These are phyloP conservation scores for Kalaharituber pfeilii DNA, from an alignment of 2,329 filamentous ascomycete genomes.

Conservation along the genomic window DNA sequence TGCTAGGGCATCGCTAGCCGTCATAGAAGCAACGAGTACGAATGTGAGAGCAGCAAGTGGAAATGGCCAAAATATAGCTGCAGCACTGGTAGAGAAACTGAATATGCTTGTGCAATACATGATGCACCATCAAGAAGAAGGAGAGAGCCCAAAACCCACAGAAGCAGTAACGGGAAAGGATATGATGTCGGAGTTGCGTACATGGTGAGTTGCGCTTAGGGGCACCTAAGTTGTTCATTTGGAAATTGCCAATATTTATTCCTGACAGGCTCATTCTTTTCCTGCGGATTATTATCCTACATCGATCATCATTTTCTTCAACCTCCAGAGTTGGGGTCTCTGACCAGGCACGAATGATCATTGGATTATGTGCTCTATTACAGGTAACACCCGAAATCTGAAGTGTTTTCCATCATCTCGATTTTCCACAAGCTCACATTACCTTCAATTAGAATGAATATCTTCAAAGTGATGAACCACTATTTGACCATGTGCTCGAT, in stretches of 20 bases:
- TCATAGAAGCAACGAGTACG: constrained; percentile 22
- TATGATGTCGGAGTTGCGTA: constrained; percentile 8
- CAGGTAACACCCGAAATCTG: constrained; percentile 9
- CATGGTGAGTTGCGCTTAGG: constrained; percentile 4
- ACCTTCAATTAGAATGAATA: constrained; percentile 15
- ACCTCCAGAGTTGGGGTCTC: constrained; percentile 13
- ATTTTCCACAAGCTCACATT: not conserved
- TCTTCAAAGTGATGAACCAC: constrained; percentile 19
- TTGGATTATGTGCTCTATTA: constrained; percentile 19
- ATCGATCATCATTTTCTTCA: constrained; percentile 17
- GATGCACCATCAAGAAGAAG: constrained; percentile 9
- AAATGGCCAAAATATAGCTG: constrained; percentile 8
- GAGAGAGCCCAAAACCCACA: constrained; percentile 9
- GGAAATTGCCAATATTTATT: constrained; percentile 9
- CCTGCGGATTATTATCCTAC: constrained; percentile 19
- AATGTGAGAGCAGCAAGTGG: not conserved
- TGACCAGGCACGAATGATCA: constrained; percentile 20
- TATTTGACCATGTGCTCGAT: constrained; percentile 20
- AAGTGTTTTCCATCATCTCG: not conserved
- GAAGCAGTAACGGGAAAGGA: constrained; percentile 11
- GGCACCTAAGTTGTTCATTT: constrained; percentile 2
- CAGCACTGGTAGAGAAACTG: constrained; percentile 21
- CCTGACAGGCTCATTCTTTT: constrained; percentile 20
- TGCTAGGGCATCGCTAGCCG: constrained; percentile 18
- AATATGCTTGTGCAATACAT: constrained; percentile 18